Evolutionary conservation across 495 filamentous ascomycete species (phyloP).

Genomic region (Annulohypoxylon nitens): DNA sequence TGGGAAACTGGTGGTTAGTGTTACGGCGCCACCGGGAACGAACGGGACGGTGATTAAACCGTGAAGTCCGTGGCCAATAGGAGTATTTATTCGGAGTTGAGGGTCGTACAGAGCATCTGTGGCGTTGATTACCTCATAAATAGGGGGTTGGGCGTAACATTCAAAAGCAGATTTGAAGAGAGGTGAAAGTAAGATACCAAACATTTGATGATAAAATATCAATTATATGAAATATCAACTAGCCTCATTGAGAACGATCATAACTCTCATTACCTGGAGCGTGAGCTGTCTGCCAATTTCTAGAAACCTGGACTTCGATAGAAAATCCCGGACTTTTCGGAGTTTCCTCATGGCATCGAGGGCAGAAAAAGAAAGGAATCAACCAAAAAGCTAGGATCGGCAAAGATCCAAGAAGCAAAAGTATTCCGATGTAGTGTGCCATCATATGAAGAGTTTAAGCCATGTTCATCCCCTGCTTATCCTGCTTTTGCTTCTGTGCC

Average conservation of each 20-base stretch:
- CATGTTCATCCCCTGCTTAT: slow-evolving; percentile 7
- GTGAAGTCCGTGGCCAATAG: neutral
- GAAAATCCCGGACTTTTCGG: neutral
- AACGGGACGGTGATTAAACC: slow-evolving; percentile 43
- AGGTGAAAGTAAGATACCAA: too few species aligned
- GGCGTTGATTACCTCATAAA: too few species aligned
- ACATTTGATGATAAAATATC: too few species aligned
- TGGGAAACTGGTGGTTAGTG: slow-evolving; percentile 39
- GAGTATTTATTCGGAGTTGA: too few species aligned
- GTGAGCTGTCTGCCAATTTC: too few species aligned
- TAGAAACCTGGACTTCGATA: too few species aligned
- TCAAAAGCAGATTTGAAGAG: too few species aligned
- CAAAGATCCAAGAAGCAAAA: neutral
- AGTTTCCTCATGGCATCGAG: neutral
- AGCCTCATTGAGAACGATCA: too few species aligned
- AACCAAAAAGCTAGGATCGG: neutral
- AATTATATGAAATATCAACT: too few species aligned
- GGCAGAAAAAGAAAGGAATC: neutral
- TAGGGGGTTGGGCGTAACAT: too few species aligned
- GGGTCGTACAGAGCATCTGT: too few species aligned
- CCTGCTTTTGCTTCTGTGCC: slow-evolving; percentile 1
- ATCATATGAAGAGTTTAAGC: neutral
- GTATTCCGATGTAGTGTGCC: neutral
- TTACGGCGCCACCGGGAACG: slow-evolving; percentile 44
- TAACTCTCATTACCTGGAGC: too few species aligned